Conservation (phyloP, 441 rosid genomes). For the Adansonia gregorii region DNA sequence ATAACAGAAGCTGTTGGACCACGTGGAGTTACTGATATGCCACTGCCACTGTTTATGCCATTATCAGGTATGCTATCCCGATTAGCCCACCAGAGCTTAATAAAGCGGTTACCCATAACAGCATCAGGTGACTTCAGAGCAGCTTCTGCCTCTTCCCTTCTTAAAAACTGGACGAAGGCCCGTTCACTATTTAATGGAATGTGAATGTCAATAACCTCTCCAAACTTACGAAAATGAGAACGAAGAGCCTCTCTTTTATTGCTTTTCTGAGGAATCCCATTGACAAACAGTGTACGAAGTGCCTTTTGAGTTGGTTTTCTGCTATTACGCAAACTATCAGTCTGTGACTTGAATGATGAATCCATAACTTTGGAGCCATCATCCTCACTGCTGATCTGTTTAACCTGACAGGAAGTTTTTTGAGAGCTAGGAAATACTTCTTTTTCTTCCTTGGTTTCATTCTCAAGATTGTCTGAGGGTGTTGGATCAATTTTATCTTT, state of each 20-base stretch:
- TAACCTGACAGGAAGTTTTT: constrained; percentile 51
- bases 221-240: constrained; percentile 92
- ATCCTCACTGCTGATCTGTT: constrained; percentile 49
- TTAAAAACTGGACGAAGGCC: constrained; percentile 96
- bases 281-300: constrained; percentile 82
- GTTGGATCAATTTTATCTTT: constrained; percentile 63
- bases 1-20: constrained; percentile 46
- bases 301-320: constrained; percentile 87
- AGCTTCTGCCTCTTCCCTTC: constrained; percentile 96
- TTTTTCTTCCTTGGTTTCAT: constrained; percentile 55
- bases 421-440: constrained; percentile 44
- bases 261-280: constrained; percentile 75
- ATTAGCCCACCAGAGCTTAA: constrained; percentile 99
- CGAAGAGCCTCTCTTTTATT: constrained; percentile 83
- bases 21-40: constrained; percentile 45
- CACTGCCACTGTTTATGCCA: constrained; percentile 48
- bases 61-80: constrained; percentile 84
- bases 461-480: constrained; percentile 50
- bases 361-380: constrained; percentile 50
- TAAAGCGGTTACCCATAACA: constrained; percentile 99
- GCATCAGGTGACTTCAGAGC: constrained; percentile 98
- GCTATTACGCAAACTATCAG: constrained; percentile 43
- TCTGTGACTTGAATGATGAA: constrained; percentile 47
- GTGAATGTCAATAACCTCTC: constrained; percentile 86
- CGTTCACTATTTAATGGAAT: constrained; percentile 81